These are phyloP conservation scores for Metschnikowia colocasiae DNA, from an alignment of 805 yeast species.

Conservation along the genomic window DNA sequence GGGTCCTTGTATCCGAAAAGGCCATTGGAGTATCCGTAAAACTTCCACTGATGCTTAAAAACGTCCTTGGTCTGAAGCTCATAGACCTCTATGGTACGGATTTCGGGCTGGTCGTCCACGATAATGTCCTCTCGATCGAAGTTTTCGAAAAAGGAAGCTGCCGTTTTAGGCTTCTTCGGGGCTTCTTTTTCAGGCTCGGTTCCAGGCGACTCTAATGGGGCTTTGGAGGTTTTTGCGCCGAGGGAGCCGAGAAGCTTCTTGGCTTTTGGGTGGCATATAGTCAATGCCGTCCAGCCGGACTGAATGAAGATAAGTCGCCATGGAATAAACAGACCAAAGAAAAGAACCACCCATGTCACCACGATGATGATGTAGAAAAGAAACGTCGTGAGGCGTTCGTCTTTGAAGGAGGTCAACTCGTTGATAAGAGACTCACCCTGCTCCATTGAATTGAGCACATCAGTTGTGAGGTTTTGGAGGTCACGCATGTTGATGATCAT, in stretches of 20 bases:
- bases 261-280: conserved; percentile 58
- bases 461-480: conserved; percentile 61
- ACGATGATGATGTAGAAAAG: conserved; percentile 40
- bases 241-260: conserved; percentile 27
- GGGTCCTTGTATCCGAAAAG: conserved; percentile 52
- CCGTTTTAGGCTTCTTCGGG: neutral
- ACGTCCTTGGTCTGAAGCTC: conserved; percentile 69
- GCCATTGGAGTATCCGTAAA: conserved; percentile 51
- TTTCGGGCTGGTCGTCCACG: conserved; percentile 66
- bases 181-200: conserved; percentile 22
- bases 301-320: conserved; percentile 58
- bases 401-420: conserved; percentile 66
- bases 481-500: conserved; percentile 65
- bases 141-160: conserved; percentile 19
- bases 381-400: conserved; percentile 63
- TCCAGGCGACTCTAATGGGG: conserved; percentile 16
- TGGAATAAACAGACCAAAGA: conserved; percentile 53
- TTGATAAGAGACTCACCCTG: conserved; percentile 51
- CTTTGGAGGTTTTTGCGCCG: conserved; percentile 26
- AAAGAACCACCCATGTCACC: conserved; percentile 35
- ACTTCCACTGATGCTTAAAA: conserved; percentile 58
- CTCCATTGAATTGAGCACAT: conserved; percentile 48
- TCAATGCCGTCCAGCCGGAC: conserved; percentile 53
- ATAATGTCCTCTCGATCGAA: conserved; percentile 50
- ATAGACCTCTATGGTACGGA: conserved; percentile 65